phyloP scores from a whole-genome alignment of 108 stramenopile species.

The Mediolabrus comicus region DNA sequence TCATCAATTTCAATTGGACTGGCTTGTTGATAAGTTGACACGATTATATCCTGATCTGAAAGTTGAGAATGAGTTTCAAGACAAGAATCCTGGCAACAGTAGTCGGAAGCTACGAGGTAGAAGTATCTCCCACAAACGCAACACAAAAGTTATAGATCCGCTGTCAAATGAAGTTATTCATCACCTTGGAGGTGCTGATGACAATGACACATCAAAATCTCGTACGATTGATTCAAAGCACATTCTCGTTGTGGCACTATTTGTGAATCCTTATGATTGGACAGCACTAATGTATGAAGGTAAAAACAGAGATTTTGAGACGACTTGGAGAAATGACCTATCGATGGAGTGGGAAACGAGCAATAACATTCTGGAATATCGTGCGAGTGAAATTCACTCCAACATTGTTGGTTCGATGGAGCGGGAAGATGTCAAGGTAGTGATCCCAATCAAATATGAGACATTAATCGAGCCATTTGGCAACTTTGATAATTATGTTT shows the following conservation, averaged over 20 bases:
- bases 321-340: constrained; percentile 29
- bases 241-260: constrained; percentile 36
- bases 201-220: no score
- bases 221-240: constrained; percentile 1
- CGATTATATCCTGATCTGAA: constrained; percentile 25
- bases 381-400: constrained; percentile 53
- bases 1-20: constrained; percentile 19
- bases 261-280: constrained; percentile 59
- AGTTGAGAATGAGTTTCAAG: constrained; percentile 17
- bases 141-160: constrained; percentile 1
- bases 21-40: constrained; percentile 32
- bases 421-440: constrained; percentile 52
- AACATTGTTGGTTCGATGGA: constrained; percentile 40
- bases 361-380: constrained; percentile 49
- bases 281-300: constrained; percentile 50
- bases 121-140: background rate
- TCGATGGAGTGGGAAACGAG: constrained; percentile 19
- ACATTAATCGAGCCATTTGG: constrained; percentile 36
- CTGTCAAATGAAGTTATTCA: background rate
- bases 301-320: background rate
- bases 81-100: background rate
- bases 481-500: background rate
- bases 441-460: constrained; percentile 46
- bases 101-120: background rate
- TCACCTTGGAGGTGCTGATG: constrained; percentile 1